Percentiles rank a stretch among this genome's conserved stretches.
Conservation (phyloP, 2,329 filamentous ascomycete genomes). For the Xylariaceae sp. region DNA sequence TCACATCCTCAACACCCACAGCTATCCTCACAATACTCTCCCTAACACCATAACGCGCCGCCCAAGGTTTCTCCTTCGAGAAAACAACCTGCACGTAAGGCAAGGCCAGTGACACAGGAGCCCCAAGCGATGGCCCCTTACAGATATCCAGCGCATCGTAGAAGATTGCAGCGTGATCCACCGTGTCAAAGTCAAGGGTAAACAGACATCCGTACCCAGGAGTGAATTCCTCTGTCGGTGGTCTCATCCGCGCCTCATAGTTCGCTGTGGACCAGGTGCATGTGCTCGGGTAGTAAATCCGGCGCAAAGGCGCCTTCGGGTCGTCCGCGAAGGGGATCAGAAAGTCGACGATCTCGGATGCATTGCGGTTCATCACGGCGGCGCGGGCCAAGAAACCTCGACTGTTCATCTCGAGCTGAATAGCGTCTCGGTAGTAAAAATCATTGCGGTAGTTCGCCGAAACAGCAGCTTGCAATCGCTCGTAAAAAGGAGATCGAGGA, state of each 20-base stretch:
- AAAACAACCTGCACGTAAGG: slow-evolving; percentile 46
- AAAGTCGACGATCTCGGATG: slow-evolving; percentile 37
- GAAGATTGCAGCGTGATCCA: slow-evolving; percentile 41
- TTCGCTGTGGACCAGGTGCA: slow-evolving; percentile 11
- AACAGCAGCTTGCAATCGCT: slow-evolving; percentile 22
- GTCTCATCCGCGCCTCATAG: slow-evolving; percentile 31
- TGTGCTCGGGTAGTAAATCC: slow-evolving; percentile 43
- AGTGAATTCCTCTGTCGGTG: slow-evolving; percentile 39
- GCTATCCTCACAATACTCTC: slow-evolving; percentile 44
- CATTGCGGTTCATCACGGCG: slow-evolving; percentile 40
- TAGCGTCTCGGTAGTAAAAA: slow-evolving; percentile 44
- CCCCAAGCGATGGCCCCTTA: slow-evolving; percentile 51
- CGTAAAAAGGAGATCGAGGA: slow-evolving; percentile 17
- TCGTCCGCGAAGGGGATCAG: slow-evolving; percentile 32
- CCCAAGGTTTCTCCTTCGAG: slow-evolving; percentile 35
- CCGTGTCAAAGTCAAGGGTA: slow-evolving; percentile 45
- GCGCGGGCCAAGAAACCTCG: slow-evolving; percentile 40
- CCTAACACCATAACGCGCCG: slow-evolving; percentile 35
- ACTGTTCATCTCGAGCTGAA: slow-evolving; percentile 43
- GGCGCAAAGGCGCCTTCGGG: slow-evolving; percentile 34
- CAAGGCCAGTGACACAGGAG: slow-evolving; percentile 46
- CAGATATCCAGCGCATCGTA: slow-evolving; percentile 48
- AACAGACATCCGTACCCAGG: slow-evolving; percentile 55
- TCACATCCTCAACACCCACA: slow-evolving; percentile 47
- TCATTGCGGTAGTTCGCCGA: slow-evolving; percentile 38